Conservation (phyloP, 2,329 filamentous ascomycete species). For the Fusarium floridanum region DNA sequence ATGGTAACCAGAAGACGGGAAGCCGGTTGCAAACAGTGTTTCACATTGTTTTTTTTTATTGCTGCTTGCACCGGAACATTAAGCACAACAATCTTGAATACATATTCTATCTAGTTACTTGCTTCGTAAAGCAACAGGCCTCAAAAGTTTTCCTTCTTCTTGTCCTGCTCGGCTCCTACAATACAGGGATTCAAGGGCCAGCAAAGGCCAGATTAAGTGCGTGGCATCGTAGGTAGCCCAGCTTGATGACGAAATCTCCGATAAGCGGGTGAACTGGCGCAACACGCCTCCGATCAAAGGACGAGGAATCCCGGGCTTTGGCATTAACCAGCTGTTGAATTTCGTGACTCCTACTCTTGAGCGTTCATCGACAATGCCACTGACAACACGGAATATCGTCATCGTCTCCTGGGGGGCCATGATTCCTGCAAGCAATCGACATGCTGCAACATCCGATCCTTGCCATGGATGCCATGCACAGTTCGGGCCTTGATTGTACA, state of each 20-base stretch:
- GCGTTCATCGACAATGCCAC: neutral
- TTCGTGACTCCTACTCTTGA: neutral
- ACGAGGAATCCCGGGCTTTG: neutral
- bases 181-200: conserved; percentile 17
- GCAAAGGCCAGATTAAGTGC: conserved; percentile 13
- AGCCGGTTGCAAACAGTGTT: conserved; percentile 11
- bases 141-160: neutral
- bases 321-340: neutral
- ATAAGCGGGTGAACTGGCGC: conserved; percentile 40
- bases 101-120: neutral
- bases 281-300: neutral
- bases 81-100: neutral
- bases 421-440: neutral
- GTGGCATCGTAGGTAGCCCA: conserved; percentile 24
- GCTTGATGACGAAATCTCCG: conserved; percentile 45
- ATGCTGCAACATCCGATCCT: conserved; percentile 1
- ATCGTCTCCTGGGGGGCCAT: neutral
- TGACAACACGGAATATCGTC: neutral
- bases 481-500: neutral
- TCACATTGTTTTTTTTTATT: neutral
- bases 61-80: neutral
- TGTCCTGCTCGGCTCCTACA: neutral
- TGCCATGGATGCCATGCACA: neutral
- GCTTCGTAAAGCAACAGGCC: neutral
- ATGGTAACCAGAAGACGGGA: conserved; percentile 5